Percentiles rank a stretch among this genome's conserved stretches.
Conservation (phyloP, 2,329 filamentous ascomycete species). For the Penicillium expansum region DNA sequence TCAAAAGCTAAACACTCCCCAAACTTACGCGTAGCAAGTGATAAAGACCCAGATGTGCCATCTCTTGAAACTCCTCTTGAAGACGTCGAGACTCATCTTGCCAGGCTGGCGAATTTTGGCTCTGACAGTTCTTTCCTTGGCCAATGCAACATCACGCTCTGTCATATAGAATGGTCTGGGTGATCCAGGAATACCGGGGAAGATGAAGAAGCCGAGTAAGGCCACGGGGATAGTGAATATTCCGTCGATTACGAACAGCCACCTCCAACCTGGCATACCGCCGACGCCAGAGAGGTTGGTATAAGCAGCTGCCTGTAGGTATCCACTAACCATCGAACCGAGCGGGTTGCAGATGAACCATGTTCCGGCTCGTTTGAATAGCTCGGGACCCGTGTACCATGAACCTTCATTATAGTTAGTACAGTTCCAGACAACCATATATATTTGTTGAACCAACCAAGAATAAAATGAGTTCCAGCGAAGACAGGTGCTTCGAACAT, state of each 20-base stretch:
- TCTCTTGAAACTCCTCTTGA: constrained; percentile 47
- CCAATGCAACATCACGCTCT: constrained; percentile 36
- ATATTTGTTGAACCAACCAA: constrained; percentile 16
- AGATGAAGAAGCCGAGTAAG: constrained; percentile 53
- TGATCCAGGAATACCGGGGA: constrained; percentile 43
- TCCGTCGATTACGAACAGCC: constrained; percentile 59
- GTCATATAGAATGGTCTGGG: constrained; percentile 43
- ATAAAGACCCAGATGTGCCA: constrained; percentile 55
- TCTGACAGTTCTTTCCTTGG: constrained; percentile 31
- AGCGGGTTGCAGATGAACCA: constrained; percentile 55
- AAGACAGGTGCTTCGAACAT: constrained; percentile 35
- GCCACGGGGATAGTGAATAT: constrained; percentile 57
- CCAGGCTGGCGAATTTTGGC: constrained; percentile 38
- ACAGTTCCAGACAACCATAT: too few species aligned
- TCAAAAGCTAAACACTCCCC: not conserved
- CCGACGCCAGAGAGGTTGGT: constrained; percentile 51
- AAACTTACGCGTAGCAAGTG: constrained; percentile 48
- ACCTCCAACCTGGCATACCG: constrained; percentile 53
- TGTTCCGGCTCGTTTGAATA: constrained; percentile 55
- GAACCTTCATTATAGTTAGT: constrained; percentile 21
- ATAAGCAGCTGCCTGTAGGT: constrained; percentile 55
- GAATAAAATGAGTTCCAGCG: constrained; percentile 35
- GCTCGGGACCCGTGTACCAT: constrained; percentile 46
- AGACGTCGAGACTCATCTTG: constrained; percentile 44
- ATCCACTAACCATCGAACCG: constrained; percentile 58